A percentile compares a stretch with the other conserved stretches of the same genome.
Evolutionary conservation across 768 basidiomycete species (phyloP).

Genomic region (Hygrophorus pudorinus): DNA sequence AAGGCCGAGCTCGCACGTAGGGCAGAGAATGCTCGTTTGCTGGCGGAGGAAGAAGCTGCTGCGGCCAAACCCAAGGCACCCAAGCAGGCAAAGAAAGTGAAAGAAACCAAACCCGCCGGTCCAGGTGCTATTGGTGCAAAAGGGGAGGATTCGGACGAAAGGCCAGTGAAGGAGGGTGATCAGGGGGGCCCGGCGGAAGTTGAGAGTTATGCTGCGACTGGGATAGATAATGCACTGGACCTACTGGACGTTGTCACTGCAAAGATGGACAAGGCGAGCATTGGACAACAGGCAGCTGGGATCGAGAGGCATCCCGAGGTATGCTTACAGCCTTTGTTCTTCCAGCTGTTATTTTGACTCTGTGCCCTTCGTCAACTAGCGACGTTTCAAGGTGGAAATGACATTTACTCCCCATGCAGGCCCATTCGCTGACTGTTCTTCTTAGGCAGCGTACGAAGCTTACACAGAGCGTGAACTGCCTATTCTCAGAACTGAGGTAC

Average conservation of each 20-base stretch:
- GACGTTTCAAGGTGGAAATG: constrained; percentile 69
- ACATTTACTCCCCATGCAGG: not conserved
- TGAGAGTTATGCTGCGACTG: constrained; percentile 74
- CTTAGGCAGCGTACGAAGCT: constrained; percentile 78
- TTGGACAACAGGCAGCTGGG: constrained; percentile 78
- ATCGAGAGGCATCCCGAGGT: constrained; percentile 93
- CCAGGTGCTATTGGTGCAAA: constrained; percentile 82
- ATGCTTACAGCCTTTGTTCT: constrained; percentile 14
- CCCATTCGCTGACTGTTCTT: not conserved
- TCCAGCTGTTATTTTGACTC: constrained; percentile 1
- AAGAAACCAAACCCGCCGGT: constrained; percentile 62
- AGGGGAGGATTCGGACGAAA: constrained; percentile 23
- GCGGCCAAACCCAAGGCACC: constrained; percentile 50
- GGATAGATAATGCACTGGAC: constrained; percentile 86
- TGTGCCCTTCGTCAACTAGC: constrained; percentile 30
- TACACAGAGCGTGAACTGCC: constrained; percentile 85
- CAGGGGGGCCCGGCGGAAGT: constrained; percentile 25
- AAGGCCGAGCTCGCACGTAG: constrained; percentile 76
- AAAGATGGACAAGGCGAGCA: constrained; percentile 87
- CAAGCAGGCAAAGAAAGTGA: constrained; percentile 45
- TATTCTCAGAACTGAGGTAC: constrained; percentile 61
- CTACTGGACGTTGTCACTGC: constrained; percentile 82
- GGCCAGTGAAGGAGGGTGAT: constrained; percentile 16
- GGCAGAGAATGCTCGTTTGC: constrained; percentile 73
- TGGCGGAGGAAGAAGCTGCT: constrained; percentile 80